These are phyloP conservation scores for Mycena galericulata DNA, from an alignment of 768 basidiomycete genomes.

Conservation along the genomic window DNA sequence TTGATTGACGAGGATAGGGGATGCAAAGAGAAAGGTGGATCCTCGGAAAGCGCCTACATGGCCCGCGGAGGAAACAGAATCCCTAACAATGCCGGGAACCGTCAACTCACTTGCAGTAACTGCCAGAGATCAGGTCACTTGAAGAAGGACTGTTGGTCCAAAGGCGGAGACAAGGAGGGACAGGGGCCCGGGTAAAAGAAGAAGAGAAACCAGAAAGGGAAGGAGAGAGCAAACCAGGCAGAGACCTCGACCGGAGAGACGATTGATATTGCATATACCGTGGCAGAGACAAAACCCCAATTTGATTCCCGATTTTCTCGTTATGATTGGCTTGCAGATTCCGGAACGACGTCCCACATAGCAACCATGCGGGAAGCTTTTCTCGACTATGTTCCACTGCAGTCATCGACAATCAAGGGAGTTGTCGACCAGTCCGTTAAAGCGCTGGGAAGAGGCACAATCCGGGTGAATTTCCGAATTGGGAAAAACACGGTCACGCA, in stretches of 20 bases:
- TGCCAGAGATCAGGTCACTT: constrained; percentile 45
- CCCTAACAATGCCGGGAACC: too few species aligned
- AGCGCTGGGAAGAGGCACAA: constrained; percentile 23
- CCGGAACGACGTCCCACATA: constrained; percentile 29
- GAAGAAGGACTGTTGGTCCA: constrained; percentile 39
- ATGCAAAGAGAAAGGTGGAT: too few species aligned
- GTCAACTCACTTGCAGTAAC: too few species aligned
- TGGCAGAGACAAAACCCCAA: too few species aligned
- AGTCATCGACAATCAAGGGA: too few species aligned
- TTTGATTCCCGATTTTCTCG: background rate
- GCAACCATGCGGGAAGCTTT: constrained; percentile 6
- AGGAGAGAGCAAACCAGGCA: constrained; percentile 32
- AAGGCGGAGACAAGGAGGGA: constrained; percentile 37
- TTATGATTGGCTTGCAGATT: constrained; percentile 24
- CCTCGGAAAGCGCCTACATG: too few species aligned
- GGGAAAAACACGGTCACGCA: constrained; percentile 15
- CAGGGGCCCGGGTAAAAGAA: constrained; percentile 26
- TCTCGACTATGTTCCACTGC: background rate
- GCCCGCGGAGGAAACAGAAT: too few species aligned
- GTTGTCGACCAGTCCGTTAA: constrained; percentile 9
- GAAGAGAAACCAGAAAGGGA: too few species aligned
- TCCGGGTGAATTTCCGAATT: constrained; percentile 26
- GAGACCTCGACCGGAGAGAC: too few species aligned
- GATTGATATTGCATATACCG: too few species aligned
- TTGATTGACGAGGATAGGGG: too few species aligned